phyloP scores from a whole-genome alignment of 208 protist genomes.

The Sergeia podlipaevii region DNA sequence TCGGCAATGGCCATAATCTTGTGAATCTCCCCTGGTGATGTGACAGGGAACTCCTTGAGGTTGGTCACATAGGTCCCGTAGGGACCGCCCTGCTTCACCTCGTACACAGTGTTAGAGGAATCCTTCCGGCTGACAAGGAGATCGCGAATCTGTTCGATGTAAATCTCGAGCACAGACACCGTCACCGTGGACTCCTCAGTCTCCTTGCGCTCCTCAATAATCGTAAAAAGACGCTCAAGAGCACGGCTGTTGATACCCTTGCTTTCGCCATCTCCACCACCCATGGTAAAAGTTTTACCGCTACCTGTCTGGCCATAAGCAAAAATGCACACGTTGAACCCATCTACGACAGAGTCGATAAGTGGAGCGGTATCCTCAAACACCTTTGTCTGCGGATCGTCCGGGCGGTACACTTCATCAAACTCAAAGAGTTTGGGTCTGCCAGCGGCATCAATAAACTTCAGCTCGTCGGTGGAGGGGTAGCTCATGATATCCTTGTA shows the following conservation, averaged over 20 bases:
- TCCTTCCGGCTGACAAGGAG: constrained; percentile 69
- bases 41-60: constrained; percentile 73
- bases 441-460: constrained; percentile 65
- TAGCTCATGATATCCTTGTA: constrained; percentile 80
- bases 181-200: constrained; percentile 79
- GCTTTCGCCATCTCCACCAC: constrained; percentile 57
- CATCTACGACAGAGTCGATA: constrained; percentile 92
- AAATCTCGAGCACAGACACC: constrained; percentile 90
- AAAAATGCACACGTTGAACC: constrained; percentile 95
- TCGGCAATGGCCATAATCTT: constrained; percentile 77
- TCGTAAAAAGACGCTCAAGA: constrained; percentile 81
- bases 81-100: constrained; percentile 87
- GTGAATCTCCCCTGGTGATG: constrained; percentile 64
- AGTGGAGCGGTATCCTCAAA: constrained; percentile 92
- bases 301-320: constrained; percentile 93
- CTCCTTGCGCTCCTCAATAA: constrained; percentile 86
- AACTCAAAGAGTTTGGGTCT: constrained; percentile 90
- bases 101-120: constrained; percentile 50
- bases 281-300: constrained; percentile 92
- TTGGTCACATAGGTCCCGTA: constrained; percentile 91
- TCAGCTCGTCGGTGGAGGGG: constrained; percentile 74
- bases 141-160: constrained; percentile 87
- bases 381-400: constrained; percentile 71
- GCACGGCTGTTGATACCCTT: constrained; percentile 90
- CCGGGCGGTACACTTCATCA: constrained; percentile 86